phyloP scores from a whole-genome alignment of 2,329 filamentous ascomycete genomes.

The Pseudonectria buxi region DNA sequence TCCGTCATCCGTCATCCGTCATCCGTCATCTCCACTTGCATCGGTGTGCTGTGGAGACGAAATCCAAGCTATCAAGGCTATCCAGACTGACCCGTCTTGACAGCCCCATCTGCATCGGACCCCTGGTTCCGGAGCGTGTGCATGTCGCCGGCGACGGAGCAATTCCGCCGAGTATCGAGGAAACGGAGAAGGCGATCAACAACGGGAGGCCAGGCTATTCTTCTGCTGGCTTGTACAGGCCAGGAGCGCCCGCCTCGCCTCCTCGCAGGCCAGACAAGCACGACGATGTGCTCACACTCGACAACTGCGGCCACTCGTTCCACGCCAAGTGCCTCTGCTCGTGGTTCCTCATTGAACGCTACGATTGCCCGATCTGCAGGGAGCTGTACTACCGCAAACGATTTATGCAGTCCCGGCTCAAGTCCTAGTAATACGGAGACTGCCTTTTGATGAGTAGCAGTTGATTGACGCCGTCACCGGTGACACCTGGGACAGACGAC shows the following conservation, averaged over 20 bases:
- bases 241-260: too few species aligned
- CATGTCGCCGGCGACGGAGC: conserved; percentile 11
- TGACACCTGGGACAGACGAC: too few species aligned
- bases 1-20: not conserved
- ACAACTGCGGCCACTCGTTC: conserved; percentile 32
- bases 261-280: too few species aligned
- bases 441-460: too few species aligned
- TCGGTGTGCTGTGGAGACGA: too few species aligned
- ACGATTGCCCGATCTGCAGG: conserved; percentile 34
- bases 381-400: conserved; percentile 24
- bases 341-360: conserved; percentile 32
- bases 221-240: too few species aligned
- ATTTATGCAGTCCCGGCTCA: conserved; percentile 9
- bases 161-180: conserved; percentile 10
- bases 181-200: conserved; percentile 3
- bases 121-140: conserved; percentile 22
- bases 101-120: conserved; percentile 29
- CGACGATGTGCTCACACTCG: conserved; percentile 30
- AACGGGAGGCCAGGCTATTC: too few species aligned
- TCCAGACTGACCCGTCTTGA: conserved; percentile 2
- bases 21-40: not conserved
- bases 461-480: too few species aligned
- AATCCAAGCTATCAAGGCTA: too few species aligned
- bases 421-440: too few species aligned
- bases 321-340: conserved; percentile 33